Percentiles rank a stretch among this genome's conserved stretches.
These are phyloP conservation scores for Usnea hakonensis DNA, from an alignment of 495 filamentous ascomycete species.

Conservation along the genomic window DNA sequence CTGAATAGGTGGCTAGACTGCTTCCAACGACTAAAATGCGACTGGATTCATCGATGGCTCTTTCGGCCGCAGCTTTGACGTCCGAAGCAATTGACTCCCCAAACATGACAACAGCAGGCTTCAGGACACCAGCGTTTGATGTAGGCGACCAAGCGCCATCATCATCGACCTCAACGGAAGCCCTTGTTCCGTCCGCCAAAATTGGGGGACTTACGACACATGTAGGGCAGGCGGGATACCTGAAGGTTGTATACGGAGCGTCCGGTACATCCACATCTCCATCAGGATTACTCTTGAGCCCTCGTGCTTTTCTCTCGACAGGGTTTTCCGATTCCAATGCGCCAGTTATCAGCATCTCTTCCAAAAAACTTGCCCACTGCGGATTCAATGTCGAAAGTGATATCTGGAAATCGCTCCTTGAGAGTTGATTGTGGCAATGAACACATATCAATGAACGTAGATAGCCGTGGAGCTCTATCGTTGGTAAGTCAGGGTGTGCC, in stretches of 20 bases:
- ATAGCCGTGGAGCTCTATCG: conserved; percentile 86
- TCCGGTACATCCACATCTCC: conserved; percentile 89
- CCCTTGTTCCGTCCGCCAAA: conserved; percentile 47
- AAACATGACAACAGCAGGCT: conserved; percentile 92
- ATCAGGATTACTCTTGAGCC: conserved; percentile 81
- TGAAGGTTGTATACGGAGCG: conserved; percentile 79
- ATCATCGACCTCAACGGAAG: conserved; percentile 58
- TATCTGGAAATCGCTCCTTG: conserved; percentile 65
- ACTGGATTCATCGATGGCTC: conserved; percentile 65
- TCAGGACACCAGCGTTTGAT: conserved; percentile 73
- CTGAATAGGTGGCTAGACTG: conserved; percentile 88
- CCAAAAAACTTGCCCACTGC: conserved; percentile 71
- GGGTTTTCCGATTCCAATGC: conserved; percentile 72
- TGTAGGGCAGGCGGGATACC: conserved; percentile 81
- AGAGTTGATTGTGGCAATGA: conserved; percentile 60
- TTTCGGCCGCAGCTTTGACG: conserved; percentile 71
- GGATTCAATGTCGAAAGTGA: conserved; percentile 77
- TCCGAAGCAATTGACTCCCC: conserved; percentile 68
- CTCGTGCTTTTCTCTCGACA: conserved; percentile 55
- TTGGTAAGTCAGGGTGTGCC: conserved; percentile 66
- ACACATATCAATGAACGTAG: conserved; percentile 72
- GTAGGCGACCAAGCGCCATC: conserved; percentile 71
- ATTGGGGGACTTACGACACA: conserved; percentile 63
- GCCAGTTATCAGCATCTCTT: conserved; percentile 58
- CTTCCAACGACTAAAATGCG: conserved; percentile 75